Conservation (phyloP, 345 rosid genomes). For the Eucalyptus marginata region DNA sequence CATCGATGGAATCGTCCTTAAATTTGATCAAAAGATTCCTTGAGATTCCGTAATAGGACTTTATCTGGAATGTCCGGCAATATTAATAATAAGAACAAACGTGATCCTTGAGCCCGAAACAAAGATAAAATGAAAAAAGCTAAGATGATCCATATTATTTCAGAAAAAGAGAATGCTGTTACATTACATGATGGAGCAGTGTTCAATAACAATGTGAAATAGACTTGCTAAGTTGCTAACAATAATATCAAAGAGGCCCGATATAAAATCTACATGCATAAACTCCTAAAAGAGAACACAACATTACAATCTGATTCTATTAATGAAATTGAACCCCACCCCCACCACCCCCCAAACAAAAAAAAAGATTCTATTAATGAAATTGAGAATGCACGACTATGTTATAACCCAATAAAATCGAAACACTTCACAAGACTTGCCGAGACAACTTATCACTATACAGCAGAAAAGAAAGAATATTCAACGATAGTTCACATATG, state of each 20-base stretch:
- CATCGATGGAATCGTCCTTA: constrained; percentile 81
- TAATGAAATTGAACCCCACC: not conserved
- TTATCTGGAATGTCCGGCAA: constrained; percentile 41
- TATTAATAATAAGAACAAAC: not conserved
- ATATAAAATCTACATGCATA: not conserved
- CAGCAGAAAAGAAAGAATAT: not conserved
- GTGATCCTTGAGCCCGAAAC: not conserved
- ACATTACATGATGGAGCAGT: not conserved
- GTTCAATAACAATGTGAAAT: not conserved
- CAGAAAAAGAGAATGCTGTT: not conserved
- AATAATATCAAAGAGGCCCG: not conserved
- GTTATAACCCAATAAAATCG: not conserved
- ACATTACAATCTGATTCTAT: not conserved
- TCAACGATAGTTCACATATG: not conserved
- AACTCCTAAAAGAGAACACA: not conserved
- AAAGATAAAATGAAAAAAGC: not conserved
- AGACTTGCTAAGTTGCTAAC: not conserved
- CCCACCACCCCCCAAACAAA: no score
- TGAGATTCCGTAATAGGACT: constrained; percentile 86
- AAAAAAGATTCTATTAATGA: not conserved
- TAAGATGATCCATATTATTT: not conserved
- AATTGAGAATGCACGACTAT: not conserved
- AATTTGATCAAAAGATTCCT: constrained; percentile 87
- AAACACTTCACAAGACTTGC: not conserved
- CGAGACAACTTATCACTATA: not conserved